phyloP scores from a whole-genome alignment of 805 yeast species.

The Yamadazyma insecticola region DNA sequence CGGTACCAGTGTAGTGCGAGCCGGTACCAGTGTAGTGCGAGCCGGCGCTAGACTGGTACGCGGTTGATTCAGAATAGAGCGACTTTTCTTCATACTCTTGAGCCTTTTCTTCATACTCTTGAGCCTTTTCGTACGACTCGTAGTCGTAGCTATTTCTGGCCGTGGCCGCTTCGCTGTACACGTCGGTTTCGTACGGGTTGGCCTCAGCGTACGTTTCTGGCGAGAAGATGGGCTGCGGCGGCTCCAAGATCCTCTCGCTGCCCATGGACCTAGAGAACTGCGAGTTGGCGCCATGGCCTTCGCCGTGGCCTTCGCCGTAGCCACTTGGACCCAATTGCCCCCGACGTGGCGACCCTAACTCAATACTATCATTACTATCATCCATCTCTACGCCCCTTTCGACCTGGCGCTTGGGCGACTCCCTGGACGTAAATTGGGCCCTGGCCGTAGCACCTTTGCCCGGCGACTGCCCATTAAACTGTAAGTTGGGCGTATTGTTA shows the following conservation, averaged over 20 bases:
- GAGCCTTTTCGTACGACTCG: slow-evolving; percentile 31
- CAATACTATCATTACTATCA: slow-evolving; percentile 21
- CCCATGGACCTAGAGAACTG: slow-evolving; percentile 23
- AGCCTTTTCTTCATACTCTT: slow-evolving; percentile 4
- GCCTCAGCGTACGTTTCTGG: slow-evolving; percentile 63
- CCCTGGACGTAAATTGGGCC: slow-evolving; percentile 61
- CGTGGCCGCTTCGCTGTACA: slow-evolving; percentile 12
- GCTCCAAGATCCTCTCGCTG: slow-evolving; percentile 49
- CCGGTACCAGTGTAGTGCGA: slow-evolving; percentile 10
- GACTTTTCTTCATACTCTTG: slow-evolving; percentile 29
- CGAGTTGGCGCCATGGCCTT: too few relatives aligned
- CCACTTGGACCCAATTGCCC: slow-evolving; percentile 3
- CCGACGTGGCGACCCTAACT: slow-evolving; percentile 33
- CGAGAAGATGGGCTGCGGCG: slow-evolving; percentile 64
- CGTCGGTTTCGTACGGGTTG: slow-evolving; percentile 20
- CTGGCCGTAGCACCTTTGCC: slow-evolving; percentile 44
- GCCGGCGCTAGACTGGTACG: slow-evolving; percentile 21
- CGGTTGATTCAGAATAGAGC: slow-evolving; percentile 31
- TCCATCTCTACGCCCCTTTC: slow-evolving; percentile 44
- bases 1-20: slow-evolving; percentile 23
- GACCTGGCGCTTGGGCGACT: slow-evolving; percentile 64
- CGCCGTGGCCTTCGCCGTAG: slow-evolving; percentile 2
- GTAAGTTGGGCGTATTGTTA: slow-evolving; percentile 24
- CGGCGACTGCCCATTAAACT: slow-evolving; percentile 2
- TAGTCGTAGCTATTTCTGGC: slow-evolving; percentile 23